These are phyloP conservation scores for Penicillium crystallinum DNA, from an alignment of 495 filamentous ascomycete genomes.

Conservation along the genomic window DNA sequence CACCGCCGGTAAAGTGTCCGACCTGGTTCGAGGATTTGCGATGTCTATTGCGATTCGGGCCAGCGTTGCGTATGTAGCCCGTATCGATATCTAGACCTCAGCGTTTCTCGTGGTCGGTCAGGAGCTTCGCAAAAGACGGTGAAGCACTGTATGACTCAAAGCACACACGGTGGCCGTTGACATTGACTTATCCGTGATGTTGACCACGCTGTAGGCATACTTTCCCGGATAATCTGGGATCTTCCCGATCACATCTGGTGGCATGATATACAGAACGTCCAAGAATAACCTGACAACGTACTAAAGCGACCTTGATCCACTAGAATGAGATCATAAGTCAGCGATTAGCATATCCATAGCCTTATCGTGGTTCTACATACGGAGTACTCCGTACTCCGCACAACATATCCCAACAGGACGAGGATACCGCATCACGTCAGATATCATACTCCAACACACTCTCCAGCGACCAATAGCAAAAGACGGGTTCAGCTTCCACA, in stretches of 20 bases:
- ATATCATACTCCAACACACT: not conserved
- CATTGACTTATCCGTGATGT: not conserved
- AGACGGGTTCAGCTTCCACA: not conserved
- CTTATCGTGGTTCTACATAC: not conserved
- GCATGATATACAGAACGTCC: not conserved
- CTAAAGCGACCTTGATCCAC: no score
- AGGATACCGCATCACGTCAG: conserved; percentile 4
- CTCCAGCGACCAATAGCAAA: not conserved
- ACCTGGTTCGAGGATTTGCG: conserved; percentile 8
- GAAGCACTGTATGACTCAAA: conserved; percentile 14
- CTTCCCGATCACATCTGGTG: not conserved
- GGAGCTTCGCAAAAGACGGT: conserved; percentile 25
- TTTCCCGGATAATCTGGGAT: not conserved
- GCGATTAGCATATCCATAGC: not conserved
- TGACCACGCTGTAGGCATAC: not conserved
- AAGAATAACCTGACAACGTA: not conserved
- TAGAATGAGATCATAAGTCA: not conserved
- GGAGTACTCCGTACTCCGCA: no score
- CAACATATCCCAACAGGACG: conserved; percentile 1
- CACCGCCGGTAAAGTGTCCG: conserved; percentile 21
- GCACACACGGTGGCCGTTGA: not conserved
- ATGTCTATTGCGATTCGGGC: conserved; percentile 18
- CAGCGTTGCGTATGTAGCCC: conserved; percentile 19
- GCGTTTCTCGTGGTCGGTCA: conserved; percentile 14
- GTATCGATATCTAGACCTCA: conserved; percentile 24